Evolutionary conservation across 1,284 basidiomycete genomes (phyloP), one percentile per base, ranked within the genome.

Genomic region (Marasmius tenuissimus): DNA sequence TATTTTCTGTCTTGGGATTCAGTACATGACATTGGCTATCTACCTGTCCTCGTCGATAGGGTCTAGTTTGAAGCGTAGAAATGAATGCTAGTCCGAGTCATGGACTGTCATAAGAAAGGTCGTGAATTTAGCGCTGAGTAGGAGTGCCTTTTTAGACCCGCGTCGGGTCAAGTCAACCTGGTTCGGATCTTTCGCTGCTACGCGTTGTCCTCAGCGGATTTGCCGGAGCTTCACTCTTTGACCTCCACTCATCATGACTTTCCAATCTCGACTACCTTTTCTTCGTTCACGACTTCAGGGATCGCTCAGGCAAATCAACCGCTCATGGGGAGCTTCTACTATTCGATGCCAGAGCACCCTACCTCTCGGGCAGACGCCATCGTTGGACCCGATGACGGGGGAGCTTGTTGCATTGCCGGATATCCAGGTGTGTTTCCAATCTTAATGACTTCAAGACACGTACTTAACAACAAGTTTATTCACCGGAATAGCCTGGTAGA

Each of bases 311-410:
- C 22, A 51, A 18, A 11, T 35, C 16, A 54, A 54, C 33, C 9
- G 35, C 16, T 38, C 34, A 54, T 38, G 27, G 52, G 34, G 27
- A 37, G 52, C 33, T 16, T 54, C 52, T 37, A 20, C 52, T n/a
- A 38, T 38, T 37, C 52, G 52, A 14, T 20, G n/a, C n/a, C 52
- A 38, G 37, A 54, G 37, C 20, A 54, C 52, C 14, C 35, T 54
- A 37, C n/a, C 52, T n/a, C 38, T 37, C 34, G 37, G 52, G n/a
- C 52, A 54, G 52, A 5, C 52, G 9, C 27, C 52, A 16, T 54
- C 52, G 37, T 37, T 54, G 38, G 80, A 81, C 68, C 68, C 75
- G n/a, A 78, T 81, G 77, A 81, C 81, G 33, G 80, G 81, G 42
- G 79, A 81, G 66, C 70, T 73, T 61, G 76, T 75, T 48, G 69